phyloP scores from a whole-genome alignment of 768 basidiomycete genomes.

The Suillus subalutaceus region DNA sequence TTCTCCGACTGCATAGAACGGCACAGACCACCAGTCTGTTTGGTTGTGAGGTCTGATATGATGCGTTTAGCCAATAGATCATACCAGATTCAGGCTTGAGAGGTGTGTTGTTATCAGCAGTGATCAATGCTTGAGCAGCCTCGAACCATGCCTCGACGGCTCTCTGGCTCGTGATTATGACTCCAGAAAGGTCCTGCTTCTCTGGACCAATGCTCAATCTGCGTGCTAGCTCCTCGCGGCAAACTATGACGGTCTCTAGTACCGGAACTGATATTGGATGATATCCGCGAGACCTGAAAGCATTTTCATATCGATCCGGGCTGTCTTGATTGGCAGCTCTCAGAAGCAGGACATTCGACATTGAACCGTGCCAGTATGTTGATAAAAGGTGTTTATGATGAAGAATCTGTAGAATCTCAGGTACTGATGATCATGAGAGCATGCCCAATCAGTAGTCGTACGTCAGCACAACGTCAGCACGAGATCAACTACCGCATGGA shows the following conservation, averaged over 20 bases:
- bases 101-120: conserved; percentile 13
- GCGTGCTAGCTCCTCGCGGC: conserved; percentile 46
- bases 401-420: background rate
- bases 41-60: conserved; percentile 13
- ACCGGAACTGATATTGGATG: conserved; percentile 64
- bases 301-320: conserved; percentile 61
- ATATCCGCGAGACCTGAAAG: conserved; percentile 53
- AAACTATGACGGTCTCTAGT: conserved; percentile 64
- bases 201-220: conserved; percentile 45
- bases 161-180: conserved; percentile 79
- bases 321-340: conserved; percentile 37
- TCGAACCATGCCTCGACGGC: conserved; percentile 72
- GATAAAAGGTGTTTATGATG: background rate
- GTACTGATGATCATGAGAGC: background rate
- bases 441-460: too few relatives aligned
- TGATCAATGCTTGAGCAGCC: conserved; percentile 37
- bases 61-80: background rate
- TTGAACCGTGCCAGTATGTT: conserved; percentile 9
- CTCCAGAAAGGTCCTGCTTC: conserved; percentile 46
- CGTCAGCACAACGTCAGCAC: background rate
- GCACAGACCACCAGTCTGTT: conserved; percentile 56
- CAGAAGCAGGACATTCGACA: conserved; percentile 44
- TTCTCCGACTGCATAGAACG: conserved; percentile 82
- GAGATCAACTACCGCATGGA: background rate
- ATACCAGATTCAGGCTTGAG: conserved; percentile 17